Percentiles rank a stretch among this genome's conserved stretches.
Evolutionary conservation across 2,329 filamentous ascomycete genomes (phyloP).

Genomic region (Nemania bipapillata): DNA sequence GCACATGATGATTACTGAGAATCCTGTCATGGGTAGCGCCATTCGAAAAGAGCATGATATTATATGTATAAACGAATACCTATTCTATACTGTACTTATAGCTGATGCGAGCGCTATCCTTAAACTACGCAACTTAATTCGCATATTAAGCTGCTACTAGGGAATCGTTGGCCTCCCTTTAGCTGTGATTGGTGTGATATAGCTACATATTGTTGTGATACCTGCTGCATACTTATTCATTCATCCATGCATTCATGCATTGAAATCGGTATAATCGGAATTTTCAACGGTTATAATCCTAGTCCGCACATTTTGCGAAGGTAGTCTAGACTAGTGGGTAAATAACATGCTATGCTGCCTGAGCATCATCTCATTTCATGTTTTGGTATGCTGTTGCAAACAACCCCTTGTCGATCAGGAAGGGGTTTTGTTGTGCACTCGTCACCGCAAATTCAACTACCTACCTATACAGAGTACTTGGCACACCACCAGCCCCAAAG

Average conservation of each 20-base stretch:
- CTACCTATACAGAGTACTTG: background rate
- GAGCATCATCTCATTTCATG: background rate
- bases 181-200: too few species aligned
- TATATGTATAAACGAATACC: too few species aligned
- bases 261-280: too few species aligned
- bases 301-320: too few species aligned
- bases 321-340: too few species aligned
- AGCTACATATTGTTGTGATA: too few species aligned
- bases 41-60: slow-evolving; percentile 34
- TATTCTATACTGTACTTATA: too few species aligned
- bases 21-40: background rate
- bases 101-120: slow-evolving; percentile 59
- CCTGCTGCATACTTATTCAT: too few species aligned
- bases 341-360: too few species aligned
- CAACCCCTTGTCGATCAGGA: slow-evolving; percentile 11
- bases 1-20: background rate
- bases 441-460: background rate
- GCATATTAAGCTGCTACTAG: slow-evolving; percentile 64
- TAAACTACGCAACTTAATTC: slow-evolving; percentile 57
- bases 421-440: background rate
- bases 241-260: too few species aligned
- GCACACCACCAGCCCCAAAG: too few species aligned
- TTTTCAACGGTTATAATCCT: too few species aligned
- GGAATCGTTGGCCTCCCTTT: slow-evolving; percentile 61
- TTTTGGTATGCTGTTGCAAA: slow-evolving; percentile 2